Base-by-base conservation (phyloP, 2,329 filamentous ascomycete species). In the Aspergillus aculeatus region DNA sequence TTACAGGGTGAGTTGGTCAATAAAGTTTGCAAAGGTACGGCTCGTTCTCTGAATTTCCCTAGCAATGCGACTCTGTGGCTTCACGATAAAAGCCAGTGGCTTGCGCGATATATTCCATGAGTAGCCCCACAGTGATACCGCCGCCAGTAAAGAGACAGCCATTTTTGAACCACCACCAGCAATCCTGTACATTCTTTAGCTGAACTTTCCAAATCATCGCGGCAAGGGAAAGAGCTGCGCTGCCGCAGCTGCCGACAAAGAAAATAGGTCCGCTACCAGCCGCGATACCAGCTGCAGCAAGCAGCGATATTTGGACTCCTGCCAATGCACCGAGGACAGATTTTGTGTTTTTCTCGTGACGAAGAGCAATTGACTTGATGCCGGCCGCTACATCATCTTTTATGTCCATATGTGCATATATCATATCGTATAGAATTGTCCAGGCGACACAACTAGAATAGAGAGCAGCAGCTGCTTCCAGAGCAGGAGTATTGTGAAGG, bases 161-260 rank as follows among this genome's bases (percentile, higher is more conserved):
- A 57, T 85, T 83, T 59, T 79, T 83, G 67, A 88, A 88, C 85
- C 85, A 88, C 80, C 82, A 85, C 83, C 84, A 86, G 66, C 85
- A 87, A 66, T 84, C 81, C 62, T 77, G 75, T 52, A 85, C 82
- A 54, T 80, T 81, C 60, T 84, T 82, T 62, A 88, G 67, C 57
- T 81, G 80, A 29, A 87, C 85, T 60, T 77, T 81, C 74, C 81
- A 81, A 21, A 87, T 86, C 83, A 87, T 87, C 16, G 82, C 79
- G 1, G 78, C 83, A 24, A 87, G 74, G 2, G 84, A 81, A 35
- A 80, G 63, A 26, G 79, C 77, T 9, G 84, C 84, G 60, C 84
- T 82, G 38, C 85, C 85, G 62, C 84, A 86, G 52, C 80, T 83
- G 5, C 84, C 84, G 11, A 81, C 66, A 60, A 84, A 86, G 73